Conservation (phyloP, 1,284 basidiomycete species). For the Cutaneotrichosporon cyanovorans region DNA sequence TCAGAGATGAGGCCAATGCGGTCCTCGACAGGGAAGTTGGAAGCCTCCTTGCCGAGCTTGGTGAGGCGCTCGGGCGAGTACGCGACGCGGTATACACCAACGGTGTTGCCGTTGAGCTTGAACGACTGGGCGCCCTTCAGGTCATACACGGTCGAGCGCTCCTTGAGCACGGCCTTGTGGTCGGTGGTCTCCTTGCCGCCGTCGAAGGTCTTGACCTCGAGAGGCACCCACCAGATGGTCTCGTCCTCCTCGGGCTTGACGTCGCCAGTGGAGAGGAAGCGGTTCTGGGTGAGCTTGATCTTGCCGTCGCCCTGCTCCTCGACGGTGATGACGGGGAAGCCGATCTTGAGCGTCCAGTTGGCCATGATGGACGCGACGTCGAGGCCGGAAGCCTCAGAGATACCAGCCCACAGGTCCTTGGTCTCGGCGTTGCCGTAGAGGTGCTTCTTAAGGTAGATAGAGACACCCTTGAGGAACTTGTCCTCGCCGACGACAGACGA, state of each 20-base stretch:
- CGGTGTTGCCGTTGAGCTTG: constrained; percentile 84
- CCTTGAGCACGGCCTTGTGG: constrained; percentile 59
- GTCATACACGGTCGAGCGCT: constrained; percentile 61
- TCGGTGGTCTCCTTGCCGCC: constrained; percentile 50
- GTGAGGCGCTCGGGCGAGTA: constrained; percentile 75
- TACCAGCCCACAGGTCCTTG: constrained; percentile 82
- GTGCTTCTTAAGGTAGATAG: constrained; percentile 83
- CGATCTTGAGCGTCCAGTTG: constrained; percentile 85
- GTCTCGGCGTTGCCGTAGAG: constrained; percentile 78
- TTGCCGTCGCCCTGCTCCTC: constrained; percentile 61
- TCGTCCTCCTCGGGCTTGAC: constrained; percentile 75
- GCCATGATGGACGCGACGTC: constrained; percentile 80
- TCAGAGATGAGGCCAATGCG: constrained; percentile 79
- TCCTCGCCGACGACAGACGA: constrained; percentile 83
- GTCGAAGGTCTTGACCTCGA: constrained; percentile 61
- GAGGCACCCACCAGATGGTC: constrained; percentile 79
- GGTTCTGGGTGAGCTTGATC: constrained; percentile 75
- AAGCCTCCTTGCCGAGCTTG: constrained; percentile 71
- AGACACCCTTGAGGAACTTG: constrained; percentile 75
- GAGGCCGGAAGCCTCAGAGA: constrained; percentile 66
- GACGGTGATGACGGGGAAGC: constrained; percentile 82
- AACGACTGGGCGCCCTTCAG: constrained; percentile 61
- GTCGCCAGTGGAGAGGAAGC: constrained; percentile 81
- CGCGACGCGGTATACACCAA: constrained; percentile 79
- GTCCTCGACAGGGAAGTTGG: constrained; percentile 75